Base-by-base conservation (phyloP, 2,329 filamentous ascomycete species). In the Paraphaeosphaeria minitans region DNA sequence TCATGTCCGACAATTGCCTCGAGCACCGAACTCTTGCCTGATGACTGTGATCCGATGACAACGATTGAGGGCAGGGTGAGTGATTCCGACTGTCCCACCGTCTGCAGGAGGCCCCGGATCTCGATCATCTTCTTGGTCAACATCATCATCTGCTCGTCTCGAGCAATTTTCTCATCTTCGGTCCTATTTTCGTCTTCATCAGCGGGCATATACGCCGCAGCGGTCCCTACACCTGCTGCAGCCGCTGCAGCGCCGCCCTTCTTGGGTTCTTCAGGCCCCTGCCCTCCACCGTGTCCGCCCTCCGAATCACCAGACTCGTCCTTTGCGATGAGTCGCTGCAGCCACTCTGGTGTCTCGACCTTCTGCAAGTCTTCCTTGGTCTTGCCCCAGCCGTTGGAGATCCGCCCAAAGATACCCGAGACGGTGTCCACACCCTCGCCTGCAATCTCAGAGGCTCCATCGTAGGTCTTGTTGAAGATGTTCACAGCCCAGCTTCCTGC, bases 51-150 rank as follows among this genome's bases (percentile, higher is more conserved):
- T 24, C 95, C 95, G 67, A 99, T 97, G 39, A 99, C 95, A n/a
- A 99, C 95, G 58, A 99, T 99, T 0, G 96, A 98, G 0, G 95
- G 95, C 22, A 99, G 81, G 1, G 91, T 94, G 63, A 99, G 81
- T 3, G 91, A 87, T 64, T 90, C 92, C 0, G 93, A 96, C 80
- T 99, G 94, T 35, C 93, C 96, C 48, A 99, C 91, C 27, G 89
- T 92, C 72, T 96, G 91, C 24, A 99, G 83, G 57, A 99, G 92
- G 66, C 89, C 93, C 66, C 96, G 85, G 57, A 99, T 98, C 81
- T 99, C 95, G 71, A 99, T 99, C 95, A 99, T 99, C 80, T 98
- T 98, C 81, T 95, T 94, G 1, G 96, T 99, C 71, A 99, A 82
- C 66, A 97, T 84, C 95, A 99, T 99, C 94, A 99, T 99, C 78